phyloP scores from a whole-genome alignment of 352 stramenopile species.

The Phytophthora pisi region DNA sequence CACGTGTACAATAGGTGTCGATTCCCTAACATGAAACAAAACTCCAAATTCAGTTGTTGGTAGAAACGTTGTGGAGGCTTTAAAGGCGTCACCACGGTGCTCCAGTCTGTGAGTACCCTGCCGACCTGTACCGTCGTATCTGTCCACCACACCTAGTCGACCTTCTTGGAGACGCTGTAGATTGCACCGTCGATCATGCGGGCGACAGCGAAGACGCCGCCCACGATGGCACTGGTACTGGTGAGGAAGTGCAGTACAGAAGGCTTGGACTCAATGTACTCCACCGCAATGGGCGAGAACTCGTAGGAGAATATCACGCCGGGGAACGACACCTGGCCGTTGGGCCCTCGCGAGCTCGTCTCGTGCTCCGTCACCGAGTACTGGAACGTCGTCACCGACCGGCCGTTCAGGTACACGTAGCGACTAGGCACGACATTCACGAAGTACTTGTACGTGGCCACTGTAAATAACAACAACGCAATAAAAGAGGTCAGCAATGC shows the following conservation, averaged over 20 bases:
- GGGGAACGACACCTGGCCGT: constrained; percentile 73
- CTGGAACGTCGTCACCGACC: constrained; percentile 77
- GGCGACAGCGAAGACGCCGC: constrained; percentile 85
- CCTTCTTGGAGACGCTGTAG: constrained; percentile 90
- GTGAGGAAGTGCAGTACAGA: constrained; percentile 88
- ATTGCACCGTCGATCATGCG: constrained; percentile 88
- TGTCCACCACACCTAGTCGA: constrained; percentile 59
- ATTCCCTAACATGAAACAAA: constrained; percentile 30
- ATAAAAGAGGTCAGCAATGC: background rate
- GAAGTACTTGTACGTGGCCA: constrained; percentile 91
- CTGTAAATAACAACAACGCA: constrained; percentile 30
- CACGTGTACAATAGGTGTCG: constrained; percentile 35
- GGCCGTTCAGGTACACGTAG: constrained; percentile 83
- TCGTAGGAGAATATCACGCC: constrained; percentile 91
- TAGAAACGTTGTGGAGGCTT: constrained; percentile 27
- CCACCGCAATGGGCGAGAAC: constrained; percentile 89
- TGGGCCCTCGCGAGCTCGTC: constrained; percentile 44
- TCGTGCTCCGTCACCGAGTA: constrained; percentile 90
- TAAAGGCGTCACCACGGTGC: constrained; percentile 8
- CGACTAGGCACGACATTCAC: constrained; percentile 84
- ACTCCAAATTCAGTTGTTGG: constrained; percentile 22
- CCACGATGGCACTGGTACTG: constrained; percentile 87
- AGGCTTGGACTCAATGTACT: constrained; percentile 88
- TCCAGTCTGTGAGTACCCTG: constrained; percentile 12
- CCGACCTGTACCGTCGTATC: background rate